phyloP scores from a whole-genome alignment of 2,329 filamentous ascomycete genomes.

The Aspergillus ochraceoroseus region DNA sequence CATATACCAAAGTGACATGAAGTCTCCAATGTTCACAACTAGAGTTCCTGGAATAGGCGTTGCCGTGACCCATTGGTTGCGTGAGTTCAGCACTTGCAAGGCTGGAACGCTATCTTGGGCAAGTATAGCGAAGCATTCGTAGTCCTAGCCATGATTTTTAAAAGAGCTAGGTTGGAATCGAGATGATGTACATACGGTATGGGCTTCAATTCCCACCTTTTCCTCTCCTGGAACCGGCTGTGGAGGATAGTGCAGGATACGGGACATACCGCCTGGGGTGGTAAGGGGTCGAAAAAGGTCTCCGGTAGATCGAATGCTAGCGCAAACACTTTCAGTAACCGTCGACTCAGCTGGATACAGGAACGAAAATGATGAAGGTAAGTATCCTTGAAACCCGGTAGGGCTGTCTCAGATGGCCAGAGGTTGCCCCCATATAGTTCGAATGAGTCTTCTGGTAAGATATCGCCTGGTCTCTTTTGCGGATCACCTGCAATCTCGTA shows the following conservation, averaged over 20 bases:
- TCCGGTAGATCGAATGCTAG: slow-evolving; percentile 39
- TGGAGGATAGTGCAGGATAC: slow-evolving; percentile 41
- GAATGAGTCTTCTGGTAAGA: slow-evolving; percentile 19
- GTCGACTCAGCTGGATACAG: slow-evolving; percentile 17
- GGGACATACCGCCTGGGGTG: slow-evolving; percentile 37
- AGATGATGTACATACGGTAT: slow-evolving; percentile 28
- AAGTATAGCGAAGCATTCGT: slow-evolving; percentile 41
- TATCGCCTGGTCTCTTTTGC: slow-evolving; percentile 9
- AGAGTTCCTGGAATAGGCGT: slow-evolving; percentile 26
- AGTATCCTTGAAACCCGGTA: slow-evolving; percentile 17
- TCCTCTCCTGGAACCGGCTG: slow-evolving; percentile 34
- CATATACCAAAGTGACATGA: slow-evolving; percentile 26
- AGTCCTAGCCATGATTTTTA: too few relatives aligned
- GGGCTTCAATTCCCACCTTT: slow-evolving; percentile 40
- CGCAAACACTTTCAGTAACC: slow-evolving; percentile 38
- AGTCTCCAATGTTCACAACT: slow-evolving; percentile 36
- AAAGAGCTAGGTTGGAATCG: background rate
- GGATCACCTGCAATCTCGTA: slow-evolving; percentile 24
- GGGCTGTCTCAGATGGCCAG: slow-evolving; percentile 19
- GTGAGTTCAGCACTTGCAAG: slow-evolving; percentile 34
- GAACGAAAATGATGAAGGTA: slow-evolving; percentile 22
- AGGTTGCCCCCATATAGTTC: slow-evolving; percentile 25
- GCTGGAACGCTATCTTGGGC: slow-evolving; percentile 40
- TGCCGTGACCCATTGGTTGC: slow-evolving; percentile 26
- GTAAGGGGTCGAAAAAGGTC: slow-evolving; percentile 35